Conservation (phyloP, 1,139 yeast species). For the Zhuliangozyma parablackwelliae region DNA sequence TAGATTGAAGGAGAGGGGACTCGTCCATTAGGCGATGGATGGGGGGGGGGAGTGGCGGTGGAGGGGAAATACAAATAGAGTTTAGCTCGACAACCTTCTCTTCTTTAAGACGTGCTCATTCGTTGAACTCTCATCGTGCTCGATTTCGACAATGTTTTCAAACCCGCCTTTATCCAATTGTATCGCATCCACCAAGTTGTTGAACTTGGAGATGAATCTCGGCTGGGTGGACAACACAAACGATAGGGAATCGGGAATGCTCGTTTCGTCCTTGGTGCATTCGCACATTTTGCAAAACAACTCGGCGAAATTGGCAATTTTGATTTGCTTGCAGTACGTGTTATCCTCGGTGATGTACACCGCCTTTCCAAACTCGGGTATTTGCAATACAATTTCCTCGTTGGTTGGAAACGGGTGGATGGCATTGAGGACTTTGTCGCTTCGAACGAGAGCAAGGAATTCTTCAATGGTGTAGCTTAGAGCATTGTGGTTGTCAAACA, state of each 20-base stretch:
- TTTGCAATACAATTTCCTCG: slow-evolving; percentile 28
- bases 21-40: too few species aligned
- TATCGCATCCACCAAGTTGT: slow-evolving; percentile 21
- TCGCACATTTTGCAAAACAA: slow-evolving; percentile 24
- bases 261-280: slow-evolving; percentile 14
- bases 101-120: slow-evolving; percentile 1
- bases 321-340: slow-evolving; percentile 26
- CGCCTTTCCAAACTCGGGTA: slow-evolving; percentile 26
- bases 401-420: slow-evolving; percentile 20
- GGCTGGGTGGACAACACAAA: slow-evolving; percentile 23
- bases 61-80: too few species aligned
- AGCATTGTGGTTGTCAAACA: slow-evolving; percentile 17
- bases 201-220: slow-evolving; percentile 32
- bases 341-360: slow-evolving; percentile 39
- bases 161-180: slow-evolving; percentile 17
- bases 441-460: slow-evolving; percentile 24
- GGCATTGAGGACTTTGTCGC: slow-evolving; percentile 25
- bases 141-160: slow-evolving; percentile 9
- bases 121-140: background rate
- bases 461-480: slow-evolving; percentile 18
- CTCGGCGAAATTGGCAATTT: slow-evolving; percentile 28
- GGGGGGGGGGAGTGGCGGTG: too few species aligned
- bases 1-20: slow-evolving; percentile 49
- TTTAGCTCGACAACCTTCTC: slow-evolving; percentile 3
- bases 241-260: slow-evolving; percentile 18